phyloP scores from a whole-genome alignment of 306 rosid genomes.

The Pyrus bretschneideri region DNA sequence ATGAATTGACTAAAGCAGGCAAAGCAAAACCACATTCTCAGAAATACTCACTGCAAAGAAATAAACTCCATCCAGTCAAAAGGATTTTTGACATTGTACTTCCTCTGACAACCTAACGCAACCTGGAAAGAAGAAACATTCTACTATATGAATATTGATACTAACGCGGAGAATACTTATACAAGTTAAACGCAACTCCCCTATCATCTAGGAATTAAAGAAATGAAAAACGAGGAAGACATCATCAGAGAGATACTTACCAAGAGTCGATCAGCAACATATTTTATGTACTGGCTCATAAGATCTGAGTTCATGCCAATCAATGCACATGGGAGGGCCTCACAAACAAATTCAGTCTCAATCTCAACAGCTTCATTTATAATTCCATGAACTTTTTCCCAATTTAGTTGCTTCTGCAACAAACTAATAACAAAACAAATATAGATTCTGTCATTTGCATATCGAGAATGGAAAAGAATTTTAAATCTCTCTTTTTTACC shows the following conservation, averaged over 20 bases:
- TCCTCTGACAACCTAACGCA: slow-evolving; percentile 56
- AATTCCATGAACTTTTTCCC: slow-evolving; percentile 43
- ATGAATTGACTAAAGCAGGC: not conserved
- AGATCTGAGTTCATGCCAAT: slow-evolving; percentile 86
- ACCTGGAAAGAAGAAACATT: slow-evolving; percentile 30
- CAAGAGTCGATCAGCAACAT: slow-evolving; percentile 87
- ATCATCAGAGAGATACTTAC: slow-evolving; percentile 22
- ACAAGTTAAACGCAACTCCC: not conserved
- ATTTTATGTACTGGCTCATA: slow-evolving; percentile 91
- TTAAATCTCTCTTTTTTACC: not conserved
- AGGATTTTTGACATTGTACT: slow-evolving; percentile 76
- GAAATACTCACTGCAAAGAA: slow-evolving; percentile 74
- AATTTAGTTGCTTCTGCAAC: slow-evolving; percentile 44
- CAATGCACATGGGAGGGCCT: slow-evolving; percentile 84
- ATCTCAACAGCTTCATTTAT: slow-evolving; percentile 69
- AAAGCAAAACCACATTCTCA: not conserved
- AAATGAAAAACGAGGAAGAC: not conserved
- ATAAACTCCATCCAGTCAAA: slow-evolving; percentile 96
- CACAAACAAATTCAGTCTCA: slow-evolving; percentile 73
- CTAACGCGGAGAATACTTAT: not conserved
- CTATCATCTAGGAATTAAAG: not conserved
- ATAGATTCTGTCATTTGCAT: not conserved
- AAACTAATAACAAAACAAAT: slow-evolving; percentile 31
- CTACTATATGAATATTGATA: not conserved
- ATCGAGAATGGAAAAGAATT: not conserved